Base-by-base conservation (phyloP, 2,329 filamentous ascomycete genomes). In the Trichoderma semiorbis region DNA sequence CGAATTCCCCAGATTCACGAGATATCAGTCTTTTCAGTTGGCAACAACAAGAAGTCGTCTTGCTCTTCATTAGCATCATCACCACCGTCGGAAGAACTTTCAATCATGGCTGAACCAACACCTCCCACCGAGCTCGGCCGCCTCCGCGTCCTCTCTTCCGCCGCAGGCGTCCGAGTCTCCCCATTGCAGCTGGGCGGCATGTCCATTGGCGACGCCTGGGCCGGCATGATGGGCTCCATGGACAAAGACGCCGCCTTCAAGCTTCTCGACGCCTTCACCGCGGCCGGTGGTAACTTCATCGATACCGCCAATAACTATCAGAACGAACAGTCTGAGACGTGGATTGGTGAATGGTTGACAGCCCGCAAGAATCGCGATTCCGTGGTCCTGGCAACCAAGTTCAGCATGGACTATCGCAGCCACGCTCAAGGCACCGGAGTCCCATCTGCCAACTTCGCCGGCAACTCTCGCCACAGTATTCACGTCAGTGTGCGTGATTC, bases 221-320 rank as follows among this genome's bases (percentile, higher is more conserved):
- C 47, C 10, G 47, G 55, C 7, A 16, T 32, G n/a, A 64, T 70
- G 32, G 60, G 60, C 6, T 63, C 60, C 4, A 55, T 70, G 47
- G 21, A 63, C 28, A 63, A 64, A 7, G 68, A 70, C 10, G 47
- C 21, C 32, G 39, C 68, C 14, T 64, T 70, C 32, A 70, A 70
- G 68, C 47, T 70, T 18, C 32, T 71, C 16, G 63, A 71, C 39
- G 50, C 61, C 11, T 71, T 67, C 7, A 36, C 5, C 18, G 69
- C 50, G 1, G 61, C 83, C 0, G 89, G 88, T 3, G 89, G 89
- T 5, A 90, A 90, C 79, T 90, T 90, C 78, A 88, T 91, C 75
- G 88, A 91, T 76, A 90, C 87, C 3, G 74, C 84, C 50, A 85
- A 83, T 78, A 82, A 82, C 75, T 88, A 88, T 76, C 83, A 87